Evolutionary conservation across 768 basidiomycete genomes (phyloP).

Genomic region (Lactarius hatsudake): DNA sequence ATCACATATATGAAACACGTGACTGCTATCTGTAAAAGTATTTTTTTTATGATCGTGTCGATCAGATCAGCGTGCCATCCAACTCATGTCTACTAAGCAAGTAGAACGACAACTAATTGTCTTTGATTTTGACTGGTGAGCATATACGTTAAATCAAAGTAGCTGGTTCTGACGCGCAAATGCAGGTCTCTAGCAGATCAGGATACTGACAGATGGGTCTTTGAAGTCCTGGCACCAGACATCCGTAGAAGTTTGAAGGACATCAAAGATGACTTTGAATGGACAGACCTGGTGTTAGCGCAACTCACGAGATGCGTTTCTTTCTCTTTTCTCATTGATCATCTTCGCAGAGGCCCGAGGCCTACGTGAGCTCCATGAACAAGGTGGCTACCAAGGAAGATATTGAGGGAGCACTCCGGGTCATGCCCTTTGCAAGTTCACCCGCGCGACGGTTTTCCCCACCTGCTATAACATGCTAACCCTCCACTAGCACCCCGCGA

Average conservation of each 20-base stretch:
- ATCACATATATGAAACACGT: not conserved
- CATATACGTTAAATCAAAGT: not conserved
- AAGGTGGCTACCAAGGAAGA: slow-evolving; percentile 68
- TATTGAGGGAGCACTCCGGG: slow-evolving; percentile 72
- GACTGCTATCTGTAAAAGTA: not conserved
- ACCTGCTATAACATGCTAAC: not conserved
- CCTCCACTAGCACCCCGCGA: slow-evolving; percentile 84
- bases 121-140: slow-evolving; percentile 95
- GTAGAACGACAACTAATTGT: slow-evolving; percentile 70
- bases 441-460: not conserved
- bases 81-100: slow-evolving; percentile 30
- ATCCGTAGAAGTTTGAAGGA: slow-evolving; percentile 79
- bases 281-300: slow-evolving; percentile 92
- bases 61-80: not conserved
- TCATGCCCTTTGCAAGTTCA: slow-evolving; percentile 79
- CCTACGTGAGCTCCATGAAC: slow-evolving; percentile 66
- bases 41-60: not conserved
- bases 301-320: slow-evolving; percentile 1
- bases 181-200: slow-evolving; percentile 88
- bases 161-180: not conserved
- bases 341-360: slow-evolving; percentile 52
- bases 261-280: slow-evolving; percentile 64
- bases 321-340: slow-evolving; percentile 7
- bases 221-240: slow-evolving; percentile 83
- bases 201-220: slow-evolving; percentile 92